A percentile compares a stretch with the other conserved stretches of the same genome.
These are phyloP conservation scores for Monilinia fructigena DNA, from an alignment of 2,329 filamentous ascomycete genomes.

Conservation along the genomic window DNA sequence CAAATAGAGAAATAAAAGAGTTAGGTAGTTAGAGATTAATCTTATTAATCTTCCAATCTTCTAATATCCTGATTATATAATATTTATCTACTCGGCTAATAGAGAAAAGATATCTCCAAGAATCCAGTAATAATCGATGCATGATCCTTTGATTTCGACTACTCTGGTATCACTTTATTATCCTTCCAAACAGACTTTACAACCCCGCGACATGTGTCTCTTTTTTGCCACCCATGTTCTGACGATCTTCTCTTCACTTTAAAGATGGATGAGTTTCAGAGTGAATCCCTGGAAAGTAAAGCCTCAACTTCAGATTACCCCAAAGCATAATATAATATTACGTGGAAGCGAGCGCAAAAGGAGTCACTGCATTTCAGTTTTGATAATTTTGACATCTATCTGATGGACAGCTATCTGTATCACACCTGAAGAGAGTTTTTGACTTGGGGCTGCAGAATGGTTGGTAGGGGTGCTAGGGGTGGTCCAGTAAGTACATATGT, in stretches of 20 bases:
- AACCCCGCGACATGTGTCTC: slow-evolving; percentile 10
- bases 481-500: too few species aligned
- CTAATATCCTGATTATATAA: too few species aligned
- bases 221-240: not conserved
- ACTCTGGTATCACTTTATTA: not conserved
- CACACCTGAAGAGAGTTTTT: too few species aligned
- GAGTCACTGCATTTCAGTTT: not conserved
- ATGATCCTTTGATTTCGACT: not conserved
- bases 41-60: too few species aligned
- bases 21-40: not conserved
- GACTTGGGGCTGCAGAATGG: slow-evolving; percentile 1
- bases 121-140: not conserved
- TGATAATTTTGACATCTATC: too few species aligned
- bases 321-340: not conserved
- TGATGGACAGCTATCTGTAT: not conserved
- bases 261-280: slow-evolving; percentile 11
- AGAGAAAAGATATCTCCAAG: too few species aligned
- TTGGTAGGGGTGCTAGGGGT: not conserved
- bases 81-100: too few species aligned
- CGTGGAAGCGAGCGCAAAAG: slow-evolving; percentile 3
- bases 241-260: slow-evolving; percentile 1
- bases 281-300: slow-evolving; percentile 9
- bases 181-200: not conserved
- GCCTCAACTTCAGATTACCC: not conserved
- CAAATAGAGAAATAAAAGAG: too few species aligned